Base-by-base conservation (phyloP, 108 stramenopile genomes). In the Aurantiochytrium sp. region DNA sequence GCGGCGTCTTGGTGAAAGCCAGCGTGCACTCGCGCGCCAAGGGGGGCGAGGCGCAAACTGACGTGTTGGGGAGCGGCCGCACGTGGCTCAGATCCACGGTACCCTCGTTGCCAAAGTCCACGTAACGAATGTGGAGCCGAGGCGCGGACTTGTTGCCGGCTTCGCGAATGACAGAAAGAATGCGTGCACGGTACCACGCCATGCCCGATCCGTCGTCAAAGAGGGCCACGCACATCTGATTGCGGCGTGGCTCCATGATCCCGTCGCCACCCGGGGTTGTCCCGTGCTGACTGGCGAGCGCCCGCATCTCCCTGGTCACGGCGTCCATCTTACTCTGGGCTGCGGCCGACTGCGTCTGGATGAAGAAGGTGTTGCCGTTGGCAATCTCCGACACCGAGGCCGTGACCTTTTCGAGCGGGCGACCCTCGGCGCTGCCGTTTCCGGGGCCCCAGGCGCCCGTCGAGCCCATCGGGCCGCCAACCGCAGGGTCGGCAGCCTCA, bases 51-150 rank as follows among this genome's bases (percentile, higher is more conserved):
- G 91, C 89, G 87, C 95, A 95, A 55, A 96, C 92, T 54, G 92
- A 91, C 45, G 92, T 54, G 90, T 97, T 96, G 31, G 85, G 52
- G 12, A 98, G 92, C 37, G 97, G 96, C 37, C 97, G 95, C 54
- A 97, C 90, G 54, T 91, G 91, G 17, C 94, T 90, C 42, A 94
- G 68, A 6, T 94, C 90, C 3, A 98, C 97, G 41, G 91, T 89
- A 6, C 94, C 96, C 24, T 93, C 91, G 91, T 99, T 99, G 86
- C 98, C 98, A 90, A 97, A 97, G 95, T 99, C 98, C 53, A 99
- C 87, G 90, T 96, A 99, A 4, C 94, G 89, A 65, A 99, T 95
- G 34, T 65, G 59, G 24, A 65, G 59, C 42, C 89, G 89, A 2
- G 92, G 93, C 15, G 27, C 52, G 31, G 88, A 8, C 37, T 55